A percentile compares a stretch with the other conserved stretches of the same genome.
Conservation (phyloP, 805 yeast genomes). For the Lachancea fermentati region DNA sequence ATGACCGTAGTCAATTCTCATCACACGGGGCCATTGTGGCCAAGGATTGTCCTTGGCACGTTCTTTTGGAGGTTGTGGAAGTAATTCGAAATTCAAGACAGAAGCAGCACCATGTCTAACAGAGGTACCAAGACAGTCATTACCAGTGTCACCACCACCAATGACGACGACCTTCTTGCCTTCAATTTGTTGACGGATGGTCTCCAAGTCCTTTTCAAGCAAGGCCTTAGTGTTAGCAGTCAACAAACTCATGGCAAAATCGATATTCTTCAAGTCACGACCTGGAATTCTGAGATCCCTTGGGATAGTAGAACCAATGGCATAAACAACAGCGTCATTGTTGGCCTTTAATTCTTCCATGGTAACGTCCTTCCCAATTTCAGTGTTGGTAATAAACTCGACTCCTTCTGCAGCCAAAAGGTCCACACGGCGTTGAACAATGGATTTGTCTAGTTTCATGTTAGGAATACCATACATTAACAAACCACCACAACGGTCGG, state of each 20-base stretch:
- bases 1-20: slow-evolving; percentile 97
- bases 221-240: slow-evolving; percentile 86
- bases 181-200: slow-evolving; percentile 59
- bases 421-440: slow-evolving; percentile 91
- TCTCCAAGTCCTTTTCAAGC: slow-evolving; percentile 72
- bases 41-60: slow-evolving; percentile 96
- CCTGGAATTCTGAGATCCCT: slow-evolving; percentile 94
- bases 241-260: slow-evolving; percentile 90
- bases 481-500: slow-evolving; percentile 94
- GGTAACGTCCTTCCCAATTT: slow-evolving; percentile 78
- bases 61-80: slow-evolving; percentile 83
- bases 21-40: slow-evolving; percentile 99
- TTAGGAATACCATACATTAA: slow-evolving; percentile 99
- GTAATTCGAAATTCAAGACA: slow-evolving; percentile 86
- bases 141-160: slow-evolving; percentile 99
- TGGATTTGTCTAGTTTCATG: slow-evolving; percentile 91
- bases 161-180: slow-evolving; percentile 93
- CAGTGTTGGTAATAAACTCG: slow-evolving; percentile 65
- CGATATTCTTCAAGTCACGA: slow-evolving; percentile 82
- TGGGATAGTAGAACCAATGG: slow-evolving; percentile 95
- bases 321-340: slow-evolving; percentile 81
- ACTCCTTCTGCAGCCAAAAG: slow-evolving; percentile 87
- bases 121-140: slow-evolving; percentile 96
- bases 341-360: slow-evolving; percentile 58
- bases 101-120: slow-evolving; percentile 96